These are phyloP conservation scores for Gossypium stocksii DNA, from an alignment of 345 rosid genomes.

Conservation along the genomic window DNA sequence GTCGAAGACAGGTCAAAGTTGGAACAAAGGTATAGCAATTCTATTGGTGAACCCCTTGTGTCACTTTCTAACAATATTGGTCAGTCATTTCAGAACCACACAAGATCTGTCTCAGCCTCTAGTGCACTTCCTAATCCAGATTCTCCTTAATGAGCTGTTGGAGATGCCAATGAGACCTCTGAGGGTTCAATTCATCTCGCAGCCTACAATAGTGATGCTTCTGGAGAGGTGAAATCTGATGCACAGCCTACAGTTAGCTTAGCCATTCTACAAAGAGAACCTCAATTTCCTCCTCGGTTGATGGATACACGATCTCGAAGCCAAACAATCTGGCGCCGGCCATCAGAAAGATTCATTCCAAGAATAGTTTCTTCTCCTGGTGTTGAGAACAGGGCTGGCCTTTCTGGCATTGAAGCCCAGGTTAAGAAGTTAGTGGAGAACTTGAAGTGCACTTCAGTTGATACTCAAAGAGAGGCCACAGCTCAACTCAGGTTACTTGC, in stretches of 20 bases:
- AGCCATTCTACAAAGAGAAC: conserved; percentile 43
- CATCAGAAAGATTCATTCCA: conserved; percentile 63
- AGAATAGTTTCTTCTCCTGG: conserved; percentile 66
- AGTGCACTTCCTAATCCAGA: conserved; percentile 41
- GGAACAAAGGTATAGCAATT: conserved; percentile 43
- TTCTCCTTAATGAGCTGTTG: conserved; percentile 40
- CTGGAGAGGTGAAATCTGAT: conserved; percentile 69
- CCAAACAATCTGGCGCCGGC: conserved; percentile 67
- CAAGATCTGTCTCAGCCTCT: conserved; percentile 59
- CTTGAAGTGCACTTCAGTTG: conserved; percentile 50
- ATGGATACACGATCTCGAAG: conserved; percentile 56
- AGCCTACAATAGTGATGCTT: conserved; percentile 66
- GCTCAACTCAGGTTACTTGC: conserved; percentile 63
- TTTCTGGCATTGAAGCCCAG: conserved; percentile 63
- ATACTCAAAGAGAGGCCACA: conserved; percentile 60
- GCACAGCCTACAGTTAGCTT: conserved; percentile 36
- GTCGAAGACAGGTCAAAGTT: conserved; percentile 53
- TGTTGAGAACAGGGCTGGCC: conserved; percentile 66
- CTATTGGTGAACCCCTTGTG: conserved; percentile 37
- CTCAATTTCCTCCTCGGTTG: conserved; percentile 52
- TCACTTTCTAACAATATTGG: conserved; percentile 53
- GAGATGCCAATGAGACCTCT: conserved; percentile 54
- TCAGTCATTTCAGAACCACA: conserved; percentile 41
- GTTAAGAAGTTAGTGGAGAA: conserved; percentile 67
- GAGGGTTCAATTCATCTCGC: conserved; percentile 52